Evolutionary conservation across 352 stramenopile genomes (phyloP).

Genomic region (Phytophthora pseudosyringae): DNA sequence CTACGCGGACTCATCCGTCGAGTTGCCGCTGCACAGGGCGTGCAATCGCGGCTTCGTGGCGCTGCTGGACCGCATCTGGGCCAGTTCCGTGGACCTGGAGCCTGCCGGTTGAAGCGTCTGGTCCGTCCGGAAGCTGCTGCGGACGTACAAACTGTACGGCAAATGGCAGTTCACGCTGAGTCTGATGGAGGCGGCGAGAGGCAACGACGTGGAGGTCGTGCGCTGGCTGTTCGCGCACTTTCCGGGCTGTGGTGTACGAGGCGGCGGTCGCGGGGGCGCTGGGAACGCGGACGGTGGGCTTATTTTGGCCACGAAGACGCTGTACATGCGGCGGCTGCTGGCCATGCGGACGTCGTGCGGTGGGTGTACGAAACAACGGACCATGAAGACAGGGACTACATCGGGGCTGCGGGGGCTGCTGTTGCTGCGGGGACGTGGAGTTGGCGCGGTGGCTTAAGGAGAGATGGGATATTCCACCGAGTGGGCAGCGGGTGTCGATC

Average conservation of each 20-base stretch:
- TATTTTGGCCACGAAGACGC: background rate
- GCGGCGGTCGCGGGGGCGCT: background rate
- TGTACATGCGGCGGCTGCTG: background rate
- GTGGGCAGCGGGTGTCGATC: background rate
- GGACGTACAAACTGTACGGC: slow-evolving; percentile 1
- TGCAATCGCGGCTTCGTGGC: slow-evolving; percentile 1
- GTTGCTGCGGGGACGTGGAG: slow-evolving; percentile 2
- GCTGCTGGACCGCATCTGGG: slow-evolving; percentile 16
- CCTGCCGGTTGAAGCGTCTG: slow-evolving; percentile 1
- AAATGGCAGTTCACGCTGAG: slow-evolving; percentile 9
- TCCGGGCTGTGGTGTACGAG: slow-evolving; percentile 13
- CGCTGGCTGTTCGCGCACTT: slow-evolving; percentile 17
- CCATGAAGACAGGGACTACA: slow-evolving; percentile 4
- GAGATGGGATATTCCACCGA: too few species aligned
- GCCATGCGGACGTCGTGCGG: background rate
- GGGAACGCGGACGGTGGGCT: slow-evolving; percentile 3
- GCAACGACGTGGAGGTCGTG: slow-evolving; percentile 5
- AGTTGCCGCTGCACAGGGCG: slow-evolving; percentile 4
- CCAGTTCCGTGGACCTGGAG: slow-evolving; percentile 9
- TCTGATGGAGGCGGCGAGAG: slow-evolving; percentile 1
- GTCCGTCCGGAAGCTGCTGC: slow-evolving; percentile 11
- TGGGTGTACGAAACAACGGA: slow-evolving; percentile 2
- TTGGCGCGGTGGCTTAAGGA: slow-evolving; percentile 1
- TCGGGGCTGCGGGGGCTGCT: background rate
- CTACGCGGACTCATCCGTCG: slow-evolving; percentile 16